A percentile compares a stretch with the other conserved stretches of the same genome.
Evolutionary conservation across 2,329 filamentous ascomycete species (phyloP).

Genomic region (Phialemoniopsis sp.): DNA sequence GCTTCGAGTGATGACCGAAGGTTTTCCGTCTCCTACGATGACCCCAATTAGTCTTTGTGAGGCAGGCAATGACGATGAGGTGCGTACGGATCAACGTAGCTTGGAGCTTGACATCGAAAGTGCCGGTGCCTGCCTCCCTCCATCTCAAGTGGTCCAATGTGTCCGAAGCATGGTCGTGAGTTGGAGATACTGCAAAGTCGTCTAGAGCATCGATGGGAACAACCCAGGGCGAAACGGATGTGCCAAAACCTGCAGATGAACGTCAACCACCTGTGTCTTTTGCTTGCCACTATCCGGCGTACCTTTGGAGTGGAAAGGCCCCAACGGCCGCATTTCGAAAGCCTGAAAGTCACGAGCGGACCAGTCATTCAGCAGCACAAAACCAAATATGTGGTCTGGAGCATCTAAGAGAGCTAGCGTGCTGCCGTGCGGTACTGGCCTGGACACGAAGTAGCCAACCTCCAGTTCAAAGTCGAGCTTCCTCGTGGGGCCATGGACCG

Average conservation of each 20-base stretch:
- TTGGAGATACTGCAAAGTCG: neutral
- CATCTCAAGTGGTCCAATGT: neutral
- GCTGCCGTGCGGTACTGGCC: too few species aligned
- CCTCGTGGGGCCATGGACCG: too few species aligned
- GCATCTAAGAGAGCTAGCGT: neutral
- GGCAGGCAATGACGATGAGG: neutral
- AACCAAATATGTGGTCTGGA: neutral
- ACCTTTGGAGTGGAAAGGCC: slow-evolving; percentile 1
- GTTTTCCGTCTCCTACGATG: neutral
- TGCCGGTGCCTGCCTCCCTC: neutral
- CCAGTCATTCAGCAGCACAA: slow-evolving; percentile 1
- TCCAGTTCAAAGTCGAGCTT: too few species aligned
- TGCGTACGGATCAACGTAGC: neutral
- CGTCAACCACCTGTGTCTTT: too few species aligned
- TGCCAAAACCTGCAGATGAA: too few species aligned
- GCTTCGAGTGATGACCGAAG: neutral
- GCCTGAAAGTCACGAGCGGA: neutral
- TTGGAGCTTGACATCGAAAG: neutral
- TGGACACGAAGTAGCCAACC: too few species aligned
- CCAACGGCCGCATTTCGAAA: slow-evolving; percentile 1
- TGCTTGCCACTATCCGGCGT: too few species aligned
- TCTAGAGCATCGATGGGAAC: neutral
- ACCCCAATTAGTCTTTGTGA: too few species aligned
- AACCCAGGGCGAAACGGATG: neutral
- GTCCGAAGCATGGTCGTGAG: neutral